Evolutionary conservation across 495 filamentous ascomycete species (phyloP), one percentile per base, ranked within the genome.

Genomic region (Xylaria venustula): DNA sequence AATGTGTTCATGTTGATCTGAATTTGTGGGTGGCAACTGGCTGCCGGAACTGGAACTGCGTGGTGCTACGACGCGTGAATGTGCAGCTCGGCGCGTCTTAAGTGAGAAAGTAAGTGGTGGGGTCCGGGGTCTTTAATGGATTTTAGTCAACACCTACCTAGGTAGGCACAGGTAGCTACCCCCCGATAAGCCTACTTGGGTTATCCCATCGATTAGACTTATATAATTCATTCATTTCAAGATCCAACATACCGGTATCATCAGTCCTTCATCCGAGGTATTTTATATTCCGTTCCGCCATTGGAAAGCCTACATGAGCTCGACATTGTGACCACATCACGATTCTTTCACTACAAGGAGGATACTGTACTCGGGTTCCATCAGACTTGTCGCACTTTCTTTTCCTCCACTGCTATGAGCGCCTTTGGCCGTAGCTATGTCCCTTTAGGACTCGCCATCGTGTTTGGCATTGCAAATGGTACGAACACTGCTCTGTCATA

Each of bases 381-480:
- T n/a, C n/a, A n/a, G n/a, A n/a, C n/a, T n/a, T n/a, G n/a, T n/a
- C 30, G 11, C 1, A 23, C 37, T 36, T 20, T 47, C 20, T 36
- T n/a, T 34, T 12, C 15, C 25, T 11, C 12, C 46, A 25, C 17
- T 30, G 60, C 12, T 2, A 73, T 71, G 68, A 70, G 66, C n/a
- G n/a, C n/a, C 61, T 66, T 73, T 32, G 44, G 28, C 15, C 67
- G 71, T 12, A 58, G 54, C 14, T 49, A 55, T 23, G 8, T 69
- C 14, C 68, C 71, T 30, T 47, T 70, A 26, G 58, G 63, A 34
- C 36, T 71, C n/a, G 69, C 69, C 12, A 47, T 70, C 17, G 61
- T 58, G 11, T 68, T 71, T 60, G 69, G 71, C 46, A 60, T 71
- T 45, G 55, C 25, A 20, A 70, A 75, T 67, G 73, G 74, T 73